Evolutionary conservation across 352 stramenopile genomes (phyloP), one percentile per base, ranked within the genome.

Genomic region (Phytopythium kandeliae): DNA sequence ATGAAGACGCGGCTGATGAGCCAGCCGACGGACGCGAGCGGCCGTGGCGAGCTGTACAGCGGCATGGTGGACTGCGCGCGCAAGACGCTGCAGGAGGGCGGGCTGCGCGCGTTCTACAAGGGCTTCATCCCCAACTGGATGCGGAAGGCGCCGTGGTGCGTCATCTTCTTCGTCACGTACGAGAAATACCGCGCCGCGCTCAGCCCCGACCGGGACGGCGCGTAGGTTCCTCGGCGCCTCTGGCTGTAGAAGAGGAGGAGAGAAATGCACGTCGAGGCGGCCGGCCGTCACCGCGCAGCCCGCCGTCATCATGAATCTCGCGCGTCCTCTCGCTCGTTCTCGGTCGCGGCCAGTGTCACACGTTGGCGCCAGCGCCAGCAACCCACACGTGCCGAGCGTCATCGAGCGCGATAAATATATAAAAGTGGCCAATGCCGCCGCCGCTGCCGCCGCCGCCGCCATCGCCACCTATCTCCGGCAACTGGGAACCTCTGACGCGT

Each of bases 121-220:
- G 84, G 84, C 15, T 95, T 95, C 50, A 74, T 88, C 22, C 83
- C 85, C 9, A 92, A 93, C 69, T 92, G 78, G 78, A 88, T 91
- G 77, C 78, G 85, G 15, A 92, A 95, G 60, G 83, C 79, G 11
- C 81, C 82, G 40, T 93, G 83, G 82, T 92, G 80, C 54, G 60
- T 91, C 43, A 74, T 92, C 51, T 93, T 92, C 65, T 95, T 95
- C 61, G 72, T 95, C 48, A 78, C 75, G 19, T 95, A 93, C 59
- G 85, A 95, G 57, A 77, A 89, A 51, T 87, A 88, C 49, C 75
- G 80, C 19, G 65, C 72, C 0, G 58, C 51, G 7, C 36, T 91
- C 26, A 67, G 51, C 21, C 36, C 57, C 13, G 51, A 49, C 26
- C 58, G 67, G 21, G 52, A 71, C 12, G 54, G 62, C n/a, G n/a